A percentile compares a stretch with the other conserved stretches of the same genome.
phyloP scores from a whole-genome alignment of 257 asterid genomes.

The Verbena officinalis region DNA sequence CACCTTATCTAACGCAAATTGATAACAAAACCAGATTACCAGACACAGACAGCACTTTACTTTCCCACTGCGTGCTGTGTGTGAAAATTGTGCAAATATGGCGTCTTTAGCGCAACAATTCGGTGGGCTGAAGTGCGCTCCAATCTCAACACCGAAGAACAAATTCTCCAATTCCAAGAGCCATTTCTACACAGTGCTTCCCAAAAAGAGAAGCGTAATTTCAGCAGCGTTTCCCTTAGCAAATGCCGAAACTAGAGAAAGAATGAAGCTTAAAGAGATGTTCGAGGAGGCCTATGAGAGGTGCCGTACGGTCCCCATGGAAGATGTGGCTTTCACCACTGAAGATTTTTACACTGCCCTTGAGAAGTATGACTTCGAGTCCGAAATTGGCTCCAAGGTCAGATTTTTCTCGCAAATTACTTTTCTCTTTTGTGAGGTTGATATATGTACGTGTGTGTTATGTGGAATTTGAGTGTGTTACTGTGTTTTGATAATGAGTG shows the following conservation, averaged over 20 bases:
- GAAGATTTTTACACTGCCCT: slow-evolving; percentile 75
- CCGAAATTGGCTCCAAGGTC: slow-evolving; percentile 90
- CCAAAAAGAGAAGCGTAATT: slow-evolving; percentile 38
- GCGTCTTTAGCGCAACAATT: slow-evolving; percentile 76
- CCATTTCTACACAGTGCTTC: slow-evolving; percentile 2
- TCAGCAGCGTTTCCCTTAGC: slow-evolving; percentile 47
- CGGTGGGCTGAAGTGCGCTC: slow-evolving; percentile 75
- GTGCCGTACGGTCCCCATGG: slow-evolving; percentile 79
- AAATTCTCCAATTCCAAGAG: slow-evolving; percentile 29
- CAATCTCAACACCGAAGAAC: slow-evolving; percentile 41
- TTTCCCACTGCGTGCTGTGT: neutral
- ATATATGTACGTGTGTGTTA: neutral
- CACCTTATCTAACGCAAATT: neutral
- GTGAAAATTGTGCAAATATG: slow-evolving; percentile 40
- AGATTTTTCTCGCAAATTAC: neutral
- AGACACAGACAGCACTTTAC: neutral
- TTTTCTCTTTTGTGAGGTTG: neutral
- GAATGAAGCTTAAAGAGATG: slow-evolving; percentile 82
- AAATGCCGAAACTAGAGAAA: slow-evolving; percentile 68
- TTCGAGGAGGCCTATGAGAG: slow-evolving; percentile 91
- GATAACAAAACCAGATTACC: neutral
- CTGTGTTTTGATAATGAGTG: neutral
- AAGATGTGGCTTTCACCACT: slow-evolving; percentile 74
- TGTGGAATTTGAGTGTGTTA: neutral
- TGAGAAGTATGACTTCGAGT: slow-evolving; percentile 82